A percentile compares a stretch with the other conserved stretches of the same genome.
These are phyloP conservation scores for Solanum pennellii DNA, from an alignment of 257 asterid species.

Conservation along the genomic window DNA sequence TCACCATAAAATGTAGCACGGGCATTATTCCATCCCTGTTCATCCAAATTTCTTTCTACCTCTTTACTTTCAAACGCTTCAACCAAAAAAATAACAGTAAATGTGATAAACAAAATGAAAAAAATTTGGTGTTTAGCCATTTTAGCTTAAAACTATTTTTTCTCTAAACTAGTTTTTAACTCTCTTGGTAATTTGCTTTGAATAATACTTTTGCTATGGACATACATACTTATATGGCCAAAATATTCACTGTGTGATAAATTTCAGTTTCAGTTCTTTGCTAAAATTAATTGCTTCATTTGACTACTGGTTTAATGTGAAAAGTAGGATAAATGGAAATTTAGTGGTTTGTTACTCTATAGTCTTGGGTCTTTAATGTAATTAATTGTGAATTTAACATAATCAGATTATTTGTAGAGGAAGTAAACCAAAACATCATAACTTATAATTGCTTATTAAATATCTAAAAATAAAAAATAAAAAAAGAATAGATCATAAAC, in stretches of 20 bases:
- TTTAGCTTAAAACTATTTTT: not conserved
- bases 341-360: not conserved
- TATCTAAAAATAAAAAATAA: too few species aligned
- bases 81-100: not conserved
- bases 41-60: not conserved
- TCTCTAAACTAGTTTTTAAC: not conserved
- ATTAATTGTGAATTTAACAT: not conserved
- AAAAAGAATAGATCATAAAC: not conserved
- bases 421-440: not conserved
- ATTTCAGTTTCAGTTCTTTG: not conserved
- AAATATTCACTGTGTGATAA: not conserved
- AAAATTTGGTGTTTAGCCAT: not conserved
- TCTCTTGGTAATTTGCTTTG: not conserved
- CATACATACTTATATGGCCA: not conserved
- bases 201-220: not conserved
- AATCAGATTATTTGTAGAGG: not conserved
- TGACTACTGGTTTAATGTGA: not conserved
- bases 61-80: not conserved
- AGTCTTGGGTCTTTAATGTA: not conserved
- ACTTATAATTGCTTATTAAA: too few species aligned
- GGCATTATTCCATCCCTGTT: not conserved
- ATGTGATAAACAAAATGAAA: not conserved
- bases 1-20: slow-evolving; percentile 4
- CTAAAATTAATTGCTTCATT: not conserved
- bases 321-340: not conserved